Evolutionary conservation across 169 alveolate species (phyloP), one percentile per base, ranked within the genome.

Genomic region (Plasmodium malariae): DNA sequence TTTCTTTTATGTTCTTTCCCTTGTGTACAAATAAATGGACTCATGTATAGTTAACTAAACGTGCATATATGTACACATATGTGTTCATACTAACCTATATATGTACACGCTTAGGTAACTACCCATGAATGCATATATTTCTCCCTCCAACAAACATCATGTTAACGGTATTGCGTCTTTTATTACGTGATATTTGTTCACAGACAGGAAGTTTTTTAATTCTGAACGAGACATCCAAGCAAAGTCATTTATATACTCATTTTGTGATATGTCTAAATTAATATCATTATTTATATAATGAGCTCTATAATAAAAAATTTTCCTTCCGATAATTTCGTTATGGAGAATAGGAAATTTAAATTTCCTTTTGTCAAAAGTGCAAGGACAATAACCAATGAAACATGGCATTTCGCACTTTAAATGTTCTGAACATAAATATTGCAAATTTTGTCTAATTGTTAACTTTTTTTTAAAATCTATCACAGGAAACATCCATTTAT

Each of bases 171-270:
- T 26, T 12, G 91, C 83, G 36, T 68, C 74, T 62, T 69, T 83
- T 68, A 83, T 83, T 9, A 68, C 86, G n/a, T 68, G 36, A 14
- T 68, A 83, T 43, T 69, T 83, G 26, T n/a, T 65, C 6, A 28
- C 17, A 32, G 91, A 83, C 9, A 83, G 48, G 45, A 68, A 83
- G 14, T 65, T 55, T 28, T 60, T 70, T 26, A 94, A 86, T 62
- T 94, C 96, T 19, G 88, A 70, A n/a, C 92, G 78, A 5, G 94
- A 73, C 57, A 92, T 24, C 96, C 96, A 94, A 30, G 96, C 96
- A 76, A 78, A 68, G 26, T 94, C 96, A 48, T 71, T 68, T 49
- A 94, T 92, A 36, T 80, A 86, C 28, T 60, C 83, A 28, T 87
- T 78, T 26, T 67, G 14, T 21, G 40, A 26, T 1, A 65, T 32